Conservation (phyloP, 306 rosid species). For the Pachyrhizus erosus region DNA sequence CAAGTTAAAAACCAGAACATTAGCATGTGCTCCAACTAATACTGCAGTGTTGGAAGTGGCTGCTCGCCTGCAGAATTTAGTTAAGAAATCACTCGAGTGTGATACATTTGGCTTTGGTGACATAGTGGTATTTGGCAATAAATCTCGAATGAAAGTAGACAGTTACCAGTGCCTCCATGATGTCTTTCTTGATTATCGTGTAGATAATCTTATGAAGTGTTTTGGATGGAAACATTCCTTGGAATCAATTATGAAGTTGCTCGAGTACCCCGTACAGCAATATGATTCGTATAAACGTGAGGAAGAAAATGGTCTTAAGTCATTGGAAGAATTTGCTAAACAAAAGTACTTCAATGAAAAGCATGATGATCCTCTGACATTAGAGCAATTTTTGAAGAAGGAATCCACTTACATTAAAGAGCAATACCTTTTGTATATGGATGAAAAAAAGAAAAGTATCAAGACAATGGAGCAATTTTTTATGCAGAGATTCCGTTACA, state of each 20-base stretch:
- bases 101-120: conserved; percentile 52
- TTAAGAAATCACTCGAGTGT: conserved; percentile 20
- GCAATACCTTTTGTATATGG: conserved; percentile 24
- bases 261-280: conserved; percentile 37
- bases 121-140: conserved; percentile 55
- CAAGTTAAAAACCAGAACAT: conserved; percentile 50
- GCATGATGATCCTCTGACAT: conserved; percentile 11
- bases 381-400: conserved; percentile 35
- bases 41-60: conserved; percentile 59
- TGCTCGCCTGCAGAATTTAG: conserved; percentile 29
- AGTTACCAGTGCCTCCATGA: conserved; percentile 10
- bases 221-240: conserved; percentile 49
- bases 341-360: neutral
- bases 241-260: conserved; percentile 48
- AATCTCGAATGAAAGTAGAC: conserved; percentile 51
- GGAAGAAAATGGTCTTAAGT: neutral
- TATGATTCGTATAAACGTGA: conserved; percentile 42
- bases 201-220: conserved; percentile 35
- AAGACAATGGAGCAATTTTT: conserved; percentile 43
- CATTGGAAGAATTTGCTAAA: conserved; percentile 34
- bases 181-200: conserved; percentile 48
- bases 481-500: conserved; percentile 14
- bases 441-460: neutral
- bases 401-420: neutral
- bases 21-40: conserved; percentile 70